Evolutionary conservation across 208 protist genomes (phyloP), one percentile per base, ranked within the genome.

Genomic region (Angomonas ambiguus): DNA sequence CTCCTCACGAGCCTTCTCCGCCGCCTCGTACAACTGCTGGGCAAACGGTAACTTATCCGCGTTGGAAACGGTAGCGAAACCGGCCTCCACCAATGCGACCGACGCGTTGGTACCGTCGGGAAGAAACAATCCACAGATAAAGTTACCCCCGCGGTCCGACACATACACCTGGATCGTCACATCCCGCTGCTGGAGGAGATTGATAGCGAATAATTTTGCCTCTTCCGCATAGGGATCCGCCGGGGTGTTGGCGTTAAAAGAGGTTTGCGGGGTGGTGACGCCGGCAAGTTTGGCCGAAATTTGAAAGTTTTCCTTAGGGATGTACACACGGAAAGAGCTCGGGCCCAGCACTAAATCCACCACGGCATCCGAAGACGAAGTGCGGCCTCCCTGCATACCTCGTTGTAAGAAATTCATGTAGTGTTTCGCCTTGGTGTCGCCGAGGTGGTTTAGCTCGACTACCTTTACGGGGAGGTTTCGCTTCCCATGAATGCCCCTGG

Each of bases 341-440:
- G 80, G 77, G 45, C 87, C 85, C 48, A 96, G 65, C 22, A 94
- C 86, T 27, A 89, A 62, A 60, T 96, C 91, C 0, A 96, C 82
- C 22, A 94, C 77, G 35, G 85, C 85, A 56, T 78, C 76, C 35
- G 93, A 69, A 48, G 85, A 59, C 25, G 88, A 83, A 24, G 88
- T 82, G 28, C 91, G 86, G 67, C 67, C 83, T 28, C 85, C 77
- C 70, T 93, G 85, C 91, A 96, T 94, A 51, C 88, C 91, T 38
- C 84, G 79, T 74, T 94, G 91, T 1, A 96, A 78, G 61, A 94
- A 96, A 67, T 81, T 91, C 27, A 94, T 77, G 72, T 94, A 96
- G 73, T 94, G 91, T 62, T 83, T 84, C 27, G 78, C 80, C 56
- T 84, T 79, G 32, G 77, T 80, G 62, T 86, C 87, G 38, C 88